Evolutionary conservation across 805 yeast species (phyloP), one percentile per base, ranked within the genome.

Genomic region (Danielia oregonensis): DNA sequence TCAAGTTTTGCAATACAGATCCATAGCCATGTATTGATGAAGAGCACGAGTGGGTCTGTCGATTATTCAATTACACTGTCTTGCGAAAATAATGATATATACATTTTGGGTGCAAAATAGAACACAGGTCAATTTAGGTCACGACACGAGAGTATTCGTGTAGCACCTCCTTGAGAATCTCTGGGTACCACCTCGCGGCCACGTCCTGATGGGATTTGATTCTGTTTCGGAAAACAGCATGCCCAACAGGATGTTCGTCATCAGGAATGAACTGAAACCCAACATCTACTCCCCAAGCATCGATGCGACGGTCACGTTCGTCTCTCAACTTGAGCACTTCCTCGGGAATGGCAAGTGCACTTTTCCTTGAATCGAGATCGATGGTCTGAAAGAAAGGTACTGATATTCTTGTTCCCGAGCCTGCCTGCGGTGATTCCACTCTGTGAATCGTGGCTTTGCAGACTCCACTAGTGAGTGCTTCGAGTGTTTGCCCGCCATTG

Each of bases 361-460:
- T 33, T 36, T 64, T 58, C 26, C 36, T 46, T 11, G 62, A 44
- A 35, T 63, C 64, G 15, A 68, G 48, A 46, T 71, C 63, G 36
- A 72, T 68, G 6, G 74, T 70, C 46, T 66, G 74, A 52, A 71
- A 72, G 44, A 69, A 69, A 2, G 78, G 73, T 16, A 72, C 56
- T 7, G 74, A 69, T 8, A 71, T 54, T 35, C 78, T 46, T 7
- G 71, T 65, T 3, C 72, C 68, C 50, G 52, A 5, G 49, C 55
- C 40, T 7, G 43, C 34, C 14, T 32, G 22, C 2, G 78, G 80
- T 14, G 67, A 63, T 32, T 62, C 44, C 6, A 76, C 82, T 28
- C 72, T 57, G 48, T 78, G 84, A 12, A 76, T 72, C 0, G 83
- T 75, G 14, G 82, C 80, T 33, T 71, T 70, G 45, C 81, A 76